Percentiles rank a stretch among this genome's conserved stretches.
Evolutionary conservation across 2,329 filamentous ascomycete species (phyloP).

Genomic region (Colletotrichum lentis): DNA sequence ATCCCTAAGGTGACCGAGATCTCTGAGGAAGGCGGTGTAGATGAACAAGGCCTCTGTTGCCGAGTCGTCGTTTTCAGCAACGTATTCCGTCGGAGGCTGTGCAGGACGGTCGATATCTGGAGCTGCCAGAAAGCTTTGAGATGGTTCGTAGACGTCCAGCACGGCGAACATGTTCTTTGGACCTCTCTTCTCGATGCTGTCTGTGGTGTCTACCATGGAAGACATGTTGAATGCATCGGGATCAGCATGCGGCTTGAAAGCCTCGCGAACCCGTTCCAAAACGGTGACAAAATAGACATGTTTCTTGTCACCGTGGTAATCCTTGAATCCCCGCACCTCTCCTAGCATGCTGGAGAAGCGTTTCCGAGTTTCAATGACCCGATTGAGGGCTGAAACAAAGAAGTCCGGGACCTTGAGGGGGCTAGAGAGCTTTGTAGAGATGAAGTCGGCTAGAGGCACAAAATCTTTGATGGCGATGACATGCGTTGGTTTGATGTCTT

Average conservation of each 20-base stretch:
- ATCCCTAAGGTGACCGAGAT: conserved; percentile 44
- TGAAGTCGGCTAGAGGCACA: conserved; percentile 49
- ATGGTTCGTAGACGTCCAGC: conserved; percentile 50
- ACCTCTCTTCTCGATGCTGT: neutral
- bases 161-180: conserved; percentile 47
- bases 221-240: conserved; percentile 20
- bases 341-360: conserved; percentile 42
- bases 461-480: conserved; percentile 51
- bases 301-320: conserved; percentile 41
- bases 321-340: conserved; percentile 31
- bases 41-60: conserved; percentile 44
- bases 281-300: conserved; percentile 49
- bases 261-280: conserved; percentile 47
- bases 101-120: conserved; percentile 38
- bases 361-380: conserved; percentile 49
- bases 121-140: conserved; percentile 48
- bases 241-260: conserved; percentile 42
- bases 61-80: conserved; percentile 40
- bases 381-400: conserved; percentile 47
- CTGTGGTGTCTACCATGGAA: neutral
- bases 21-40: conserved; percentile 43
- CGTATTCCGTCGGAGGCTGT: conserved; percentile 41
- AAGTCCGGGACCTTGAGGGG: conserved; percentile 42
- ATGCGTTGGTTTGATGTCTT: conserved; percentile 41
- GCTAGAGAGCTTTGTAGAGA: conserved; percentile 37